These are phyloP conservation scores for Cladosporium sp. DNA, from an alignment of 2,329 filamentous ascomycete species.

Conservation along the genomic window DNA sequence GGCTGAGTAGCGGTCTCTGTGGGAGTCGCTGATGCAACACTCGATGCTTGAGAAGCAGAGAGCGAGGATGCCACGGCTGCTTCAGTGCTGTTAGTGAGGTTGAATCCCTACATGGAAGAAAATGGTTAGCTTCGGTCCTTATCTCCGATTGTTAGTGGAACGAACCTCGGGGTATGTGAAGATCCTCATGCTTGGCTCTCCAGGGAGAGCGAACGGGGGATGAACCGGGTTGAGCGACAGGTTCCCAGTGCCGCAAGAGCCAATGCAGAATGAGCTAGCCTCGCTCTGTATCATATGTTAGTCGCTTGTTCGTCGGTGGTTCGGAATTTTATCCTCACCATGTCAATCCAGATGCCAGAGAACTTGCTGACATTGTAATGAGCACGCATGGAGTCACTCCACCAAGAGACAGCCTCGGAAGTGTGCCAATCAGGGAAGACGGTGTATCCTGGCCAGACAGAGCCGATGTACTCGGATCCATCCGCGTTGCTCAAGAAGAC, in stretches of 20 bases:
- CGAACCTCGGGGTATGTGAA: slow-evolving; percentile 52
- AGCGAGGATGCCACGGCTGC: slow-evolving; percentile 54
- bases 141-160: no score
- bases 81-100: slow-evolving; percentile 62
- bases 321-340: slow-evolving; percentile 31
- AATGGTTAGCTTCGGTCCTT: no score
- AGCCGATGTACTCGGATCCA: slow-evolving; percentile 37
- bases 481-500: slow-evolving; percentile 33
- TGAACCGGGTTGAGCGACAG: slow-evolving; percentile 63
- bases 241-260: slow-evolving; percentile 63
- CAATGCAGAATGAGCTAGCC: slow-evolving; percentile 60
- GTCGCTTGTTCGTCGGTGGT: no score
- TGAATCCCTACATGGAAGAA: slow-evolving; percentile 44
- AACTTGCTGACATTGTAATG: slow-evolving; percentile 50
- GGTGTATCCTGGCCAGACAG: slow-evolving; percentile 41
- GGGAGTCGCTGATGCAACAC: slow-evolving; percentile 26
- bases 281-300: slow-evolving; percentile 30
- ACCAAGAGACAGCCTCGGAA: slow-evolving; percentile 53
- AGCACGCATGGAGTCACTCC: slow-evolving; percentile 48
- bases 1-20: slow-evolving; percentile 28
- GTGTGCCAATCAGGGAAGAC: slow-evolving; percentile 58
- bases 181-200: slow-evolving; percentile 55
- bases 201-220: slow-evolving; percentile 58
- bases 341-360: slow-evolving; percentile 55
- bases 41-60: slow-evolving; percentile 46